phyloP scores from a whole-genome alignment of 495 filamentous ascomycete genomes.

The Daldinia caldariorum region DNA sequence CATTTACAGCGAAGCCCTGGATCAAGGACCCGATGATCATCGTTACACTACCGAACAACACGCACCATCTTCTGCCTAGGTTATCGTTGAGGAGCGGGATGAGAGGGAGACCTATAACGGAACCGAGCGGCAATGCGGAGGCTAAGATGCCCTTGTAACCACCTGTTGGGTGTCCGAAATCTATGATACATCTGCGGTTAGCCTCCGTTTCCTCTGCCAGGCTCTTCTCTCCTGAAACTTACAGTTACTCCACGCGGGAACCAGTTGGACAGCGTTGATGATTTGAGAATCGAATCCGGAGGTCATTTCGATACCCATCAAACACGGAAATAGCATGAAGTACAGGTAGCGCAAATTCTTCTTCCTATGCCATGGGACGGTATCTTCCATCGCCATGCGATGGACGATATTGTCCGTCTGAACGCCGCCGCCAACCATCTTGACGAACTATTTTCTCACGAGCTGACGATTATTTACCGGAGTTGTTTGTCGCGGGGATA shows the following conservation, averaged over 20 bases:
- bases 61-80: conserved; percentile 65
- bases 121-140: conserved; percentile 56
- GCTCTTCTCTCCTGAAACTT: conserved; percentile 49
- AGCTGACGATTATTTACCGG: conserved; percentile 2
- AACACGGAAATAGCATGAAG: conserved; percentile 69
- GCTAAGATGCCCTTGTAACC: conserved; percentile 59
- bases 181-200: conserved; percentile 35
- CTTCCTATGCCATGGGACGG: conserved; percentile 70
- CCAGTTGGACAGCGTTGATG: conserved; percentile 74
- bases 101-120: conserved; percentile 65
- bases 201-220: not conserved
- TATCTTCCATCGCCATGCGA: conserved; percentile 65
- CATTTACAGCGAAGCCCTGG: conserved; percentile 61
- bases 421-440: conserved; percentile 52
- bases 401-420: conserved; percentile 59
- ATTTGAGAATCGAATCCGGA: conserved; percentile 77
- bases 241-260: conserved; percentile 67
- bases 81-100: conserved; percentile 67
- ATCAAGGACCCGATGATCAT: conserved; percentile 68
- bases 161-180: conserved; percentile 56
- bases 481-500: conserved; percentile 4
- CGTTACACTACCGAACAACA: conserved; percentile 66
- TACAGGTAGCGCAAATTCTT: conserved; percentile 69
- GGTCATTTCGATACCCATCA: conserved; percentile 76
- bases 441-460: conserved; percentile 33